Percentiles rank a stretch among this genome's conserved stretches.
Evolutionary conservation across 495 filamentous ascomycete genomes (phyloP).

Genomic region (Lepidopterella palustris): DNA sequence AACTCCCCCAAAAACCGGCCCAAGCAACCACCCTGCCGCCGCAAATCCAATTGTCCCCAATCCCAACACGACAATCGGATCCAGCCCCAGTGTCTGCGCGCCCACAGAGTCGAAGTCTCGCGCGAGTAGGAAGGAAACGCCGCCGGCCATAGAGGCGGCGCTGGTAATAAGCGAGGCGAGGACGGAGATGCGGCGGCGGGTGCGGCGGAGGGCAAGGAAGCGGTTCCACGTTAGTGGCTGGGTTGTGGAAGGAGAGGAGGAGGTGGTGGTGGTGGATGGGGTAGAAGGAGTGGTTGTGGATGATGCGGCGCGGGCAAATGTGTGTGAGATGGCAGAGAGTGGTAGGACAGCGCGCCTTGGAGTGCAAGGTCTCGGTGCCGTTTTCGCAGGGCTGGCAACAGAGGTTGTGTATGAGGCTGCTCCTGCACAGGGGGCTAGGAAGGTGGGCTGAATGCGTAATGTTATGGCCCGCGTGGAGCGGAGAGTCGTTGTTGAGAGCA

Average conservation of each 20-base stretch:
- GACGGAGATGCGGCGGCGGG: slow-evolving; percentile 75
- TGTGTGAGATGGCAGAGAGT: neutral
- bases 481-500: slow-evolving; percentile 18
- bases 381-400: slow-evolving; percentile 14
- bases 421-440: slow-evolving; percentile 11
- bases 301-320: slow-evolving; percentile 43
- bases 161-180: slow-evolving; percentile 62
- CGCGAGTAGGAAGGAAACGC: slow-evolving; percentile 56
- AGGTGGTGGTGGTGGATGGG: slow-evolving; percentile 1
- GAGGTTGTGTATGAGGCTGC: slow-evolving; percentile 16
- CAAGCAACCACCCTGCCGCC: slow-evolving; percentile 76
- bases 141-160: slow-evolving; percentile 49
- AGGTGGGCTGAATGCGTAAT: slow-evolving; percentile 13
- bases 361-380: neutral
- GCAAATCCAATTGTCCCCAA: slow-evolving; percentile 64
- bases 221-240: slow-evolving; percentile 73
- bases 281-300: slow-evolving; percentile 7
- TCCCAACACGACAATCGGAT: slow-evolving; percentile 79
- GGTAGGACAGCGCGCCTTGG: slow-evolving; percentile 40
- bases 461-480: slow-evolving; percentile 13
- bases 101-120: slow-evolving; percentile 63
- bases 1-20: slow-evolving; percentile 69
- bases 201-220: slow-evolving; percentile 84
- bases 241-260: neutral
- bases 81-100: slow-evolving; percentile 64